Evolutionary conservation across 2,329 filamentous ascomycete genomes (phyloP).

Genomic region (Aspergillus puulaauensis): DNA sequence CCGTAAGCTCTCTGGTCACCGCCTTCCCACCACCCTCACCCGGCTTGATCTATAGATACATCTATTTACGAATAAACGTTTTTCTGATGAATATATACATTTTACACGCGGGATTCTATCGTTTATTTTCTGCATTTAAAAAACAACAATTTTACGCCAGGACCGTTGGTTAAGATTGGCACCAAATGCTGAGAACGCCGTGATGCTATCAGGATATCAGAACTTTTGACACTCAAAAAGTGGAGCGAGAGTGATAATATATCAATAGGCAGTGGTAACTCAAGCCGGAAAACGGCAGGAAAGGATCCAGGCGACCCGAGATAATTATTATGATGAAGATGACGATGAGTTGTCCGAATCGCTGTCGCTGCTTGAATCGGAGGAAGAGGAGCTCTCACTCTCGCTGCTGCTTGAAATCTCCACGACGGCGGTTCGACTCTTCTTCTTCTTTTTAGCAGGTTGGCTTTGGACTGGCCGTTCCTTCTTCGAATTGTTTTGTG

Average conservation of each 20-base stretch:
- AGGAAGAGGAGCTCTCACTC: slow-evolving; percentile 13
- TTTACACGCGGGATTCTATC: neutral
- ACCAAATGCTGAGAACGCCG: slow-evolving; percentile 2
- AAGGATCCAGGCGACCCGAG: neutral
- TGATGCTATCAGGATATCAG: slow-evolving; percentile 15
- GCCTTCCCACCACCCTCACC: slow-evolving; percentile 23
- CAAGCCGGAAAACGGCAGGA: neutral
- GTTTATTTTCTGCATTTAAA: neutral
- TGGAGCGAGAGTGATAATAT: neutral
- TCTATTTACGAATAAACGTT: neutral
- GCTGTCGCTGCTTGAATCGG: slow-evolving; percentile 18
- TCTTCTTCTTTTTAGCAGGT: slow-evolving; percentile 1
- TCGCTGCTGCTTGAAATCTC: slow-evolving; percentile 42
- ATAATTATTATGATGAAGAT: neutral
- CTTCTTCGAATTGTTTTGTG: slow-evolving; percentile 1
- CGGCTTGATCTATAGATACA: neutral
- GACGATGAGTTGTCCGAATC: slow-evolving; percentile 3
- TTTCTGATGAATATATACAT: neutral
- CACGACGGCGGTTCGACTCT: slow-evolving; percentile 39
- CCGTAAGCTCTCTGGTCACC: slow-evolving; percentile 30
- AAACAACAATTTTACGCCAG: neutral
- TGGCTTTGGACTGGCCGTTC: neutral
- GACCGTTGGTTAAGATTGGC: neutral
- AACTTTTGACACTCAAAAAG: slow-evolving; percentile 13
- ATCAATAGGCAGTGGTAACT: neutral